Percentiles rank a stretch among this genome's conserved stretches.
Evolutionary conservation across 805 yeast species (phyloP).

Genomic region (Candida quercuum): DNA sequence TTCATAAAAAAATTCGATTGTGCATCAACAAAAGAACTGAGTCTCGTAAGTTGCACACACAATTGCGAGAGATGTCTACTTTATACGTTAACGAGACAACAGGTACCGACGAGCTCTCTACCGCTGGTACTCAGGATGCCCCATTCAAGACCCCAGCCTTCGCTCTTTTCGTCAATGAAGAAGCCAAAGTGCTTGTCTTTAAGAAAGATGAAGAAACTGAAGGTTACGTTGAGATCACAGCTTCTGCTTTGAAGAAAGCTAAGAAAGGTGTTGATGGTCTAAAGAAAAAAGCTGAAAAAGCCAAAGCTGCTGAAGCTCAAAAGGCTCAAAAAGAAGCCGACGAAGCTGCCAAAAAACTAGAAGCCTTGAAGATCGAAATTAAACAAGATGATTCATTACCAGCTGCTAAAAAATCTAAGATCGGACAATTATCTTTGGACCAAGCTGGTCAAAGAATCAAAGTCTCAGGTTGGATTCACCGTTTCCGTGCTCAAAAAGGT

Average conservation of each 20-base stretch:
- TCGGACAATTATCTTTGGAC: constrained; percentile 27
- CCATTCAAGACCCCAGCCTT: constrained; percentile 85
- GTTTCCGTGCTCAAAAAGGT: constrained; percentile 90
- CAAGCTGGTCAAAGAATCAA: constrained; percentile 64
- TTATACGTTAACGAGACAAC: constrained; percentile 69
- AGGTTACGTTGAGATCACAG: constrained; percentile 70
- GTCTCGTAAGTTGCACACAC: no score
- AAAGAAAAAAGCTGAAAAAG: constrained; percentile 58
- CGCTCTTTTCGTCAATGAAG: constrained; percentile 51
- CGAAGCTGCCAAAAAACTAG: constrained; percentile 71
- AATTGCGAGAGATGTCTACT: constrained; percentile 17
- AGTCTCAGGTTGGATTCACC: constrained; percentile 94
- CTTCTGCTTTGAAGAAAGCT: constrained; percentile 92
- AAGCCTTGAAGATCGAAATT: constrained; percentile 72
- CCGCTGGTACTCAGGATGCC: constrained; percentile 55
- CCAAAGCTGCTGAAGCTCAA: constrained; percentile 48
- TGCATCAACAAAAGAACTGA: no score
- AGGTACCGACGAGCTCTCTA: constrained; percentile 59
- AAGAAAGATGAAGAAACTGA: constrained; percentile 56
- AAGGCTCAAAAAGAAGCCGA: constrained; percentile 54
- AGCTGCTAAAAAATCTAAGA: constrained; percentile 60
- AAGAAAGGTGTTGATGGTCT: constrained; percentile 92
- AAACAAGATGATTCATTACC: constrained; percentile 73
- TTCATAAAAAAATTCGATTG: background rate
- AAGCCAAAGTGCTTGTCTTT: constrained; percentile 51